Evolutionary conservation across 192 early-diverging fungal genomes (phyloP).

Genomic region (Backusella morwellensis): DNA sequence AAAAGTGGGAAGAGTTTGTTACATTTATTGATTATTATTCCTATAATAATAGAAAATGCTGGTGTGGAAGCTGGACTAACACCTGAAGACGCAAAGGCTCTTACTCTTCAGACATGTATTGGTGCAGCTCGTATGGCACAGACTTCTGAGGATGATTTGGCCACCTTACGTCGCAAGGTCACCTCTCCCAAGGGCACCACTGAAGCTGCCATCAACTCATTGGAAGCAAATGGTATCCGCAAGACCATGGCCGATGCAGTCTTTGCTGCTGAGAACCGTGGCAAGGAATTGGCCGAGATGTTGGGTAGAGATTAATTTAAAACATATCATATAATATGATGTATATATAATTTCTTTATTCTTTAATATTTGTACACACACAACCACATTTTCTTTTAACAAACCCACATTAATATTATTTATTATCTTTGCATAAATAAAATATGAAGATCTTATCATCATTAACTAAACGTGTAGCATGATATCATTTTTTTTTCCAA

Average conservation of each 20-base stretch:
- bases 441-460: conserved; percentile 4
- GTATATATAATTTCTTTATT: conserved; percentile 1
- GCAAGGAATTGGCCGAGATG: conserved; percentile 66
- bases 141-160: conserved; percentile 60
- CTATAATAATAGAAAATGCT: conserved; percentile 65
- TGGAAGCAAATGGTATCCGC: conserved; percentile 61
- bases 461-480: background rate
- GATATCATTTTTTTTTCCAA: background rate
- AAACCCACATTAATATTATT: background rate
- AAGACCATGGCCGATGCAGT: conserved; percentile 58
- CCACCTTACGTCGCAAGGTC: conserved; percentile 82
- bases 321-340: background rate
- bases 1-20: background rate
- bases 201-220: conserved; percentile 79
- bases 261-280: conserved; percentile 63
- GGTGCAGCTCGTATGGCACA: conserved; percentile 89
- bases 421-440: conserved; percentile 1
- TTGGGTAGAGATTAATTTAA: conserved; percentile 38
- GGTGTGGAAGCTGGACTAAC: conserved; percentile 74
- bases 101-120: conserved; percentile 90
- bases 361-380: conserved; percentile 2
- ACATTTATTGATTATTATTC: conserved; percentile 59
- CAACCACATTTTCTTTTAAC: background rate
- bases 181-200: conserved; percentile 94
- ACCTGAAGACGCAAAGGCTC: conserved; percentile 64